These are phyloP conservation scores for Bipolaris gigantea DNA, from an alignment of 2,329 filamentous ascomycete species.

Conservation along the genomic window DNA sequence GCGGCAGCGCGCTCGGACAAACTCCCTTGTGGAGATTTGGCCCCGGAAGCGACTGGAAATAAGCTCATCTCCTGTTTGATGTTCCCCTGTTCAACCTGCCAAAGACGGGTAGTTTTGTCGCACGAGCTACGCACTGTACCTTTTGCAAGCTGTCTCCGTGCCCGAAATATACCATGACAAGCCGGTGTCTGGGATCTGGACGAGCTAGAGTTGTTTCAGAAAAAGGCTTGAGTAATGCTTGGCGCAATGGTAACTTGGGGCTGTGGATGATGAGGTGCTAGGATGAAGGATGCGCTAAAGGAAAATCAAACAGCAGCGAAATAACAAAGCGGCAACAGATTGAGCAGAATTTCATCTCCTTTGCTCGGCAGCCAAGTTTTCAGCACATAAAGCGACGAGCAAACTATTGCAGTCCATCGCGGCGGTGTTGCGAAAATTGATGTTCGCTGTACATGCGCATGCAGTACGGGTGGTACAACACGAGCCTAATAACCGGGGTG, in stretches of 20 bases:
- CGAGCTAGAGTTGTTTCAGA: constrained; percentile 18
- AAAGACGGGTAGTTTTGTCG: neutral
- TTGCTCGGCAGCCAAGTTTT: neutral
- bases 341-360: neutral
- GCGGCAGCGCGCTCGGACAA: constrained; percentile 12
- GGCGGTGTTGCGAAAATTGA: neutral
- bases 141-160: neutral
- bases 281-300: constrained; percentile 27
- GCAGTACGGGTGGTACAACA: neutral
- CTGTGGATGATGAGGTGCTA: constrained; percentile 12
- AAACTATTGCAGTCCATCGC: neutral
- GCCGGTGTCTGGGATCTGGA: constrained; percentile 2
- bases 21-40: constrained; percentile 25
- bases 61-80: constrained; percentile 20
- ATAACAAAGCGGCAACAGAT: constrained; percentile 28
- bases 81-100: neutral
- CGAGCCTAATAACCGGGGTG: neutral
- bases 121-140: constrained; percentile 6
- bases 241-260: constrained; percentile 11
- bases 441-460: neutral
- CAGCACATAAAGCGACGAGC: neutral
- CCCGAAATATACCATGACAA: neutral
- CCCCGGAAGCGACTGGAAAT: constrained; percentile 14
- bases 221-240: constrained; percentile 17
- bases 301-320: constrained; percentile 40